Evolutionary conservation across 202 grass and related monocot genomes (phyloP), one percentile per base, ranked within the genome.

Genomic region (Thinopyrum obtusiflorum): DNA sequence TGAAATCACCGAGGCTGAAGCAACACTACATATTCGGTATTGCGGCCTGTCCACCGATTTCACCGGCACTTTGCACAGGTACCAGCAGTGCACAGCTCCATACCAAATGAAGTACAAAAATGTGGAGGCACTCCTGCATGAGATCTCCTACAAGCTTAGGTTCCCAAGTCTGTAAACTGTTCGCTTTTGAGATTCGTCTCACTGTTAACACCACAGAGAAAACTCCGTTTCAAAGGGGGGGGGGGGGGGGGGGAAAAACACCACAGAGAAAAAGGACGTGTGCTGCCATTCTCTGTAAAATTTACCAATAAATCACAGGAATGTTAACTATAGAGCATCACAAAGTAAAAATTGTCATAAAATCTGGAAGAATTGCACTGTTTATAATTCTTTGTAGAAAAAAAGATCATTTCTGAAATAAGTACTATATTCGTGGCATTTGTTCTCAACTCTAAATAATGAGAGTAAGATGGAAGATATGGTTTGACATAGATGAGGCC

Each of bases 1-100:
- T 98, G 39, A 89, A 89, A 90, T 92, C 91, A 69, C 78, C 94
- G 66, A 93, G 86, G 77, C 88, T 92, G 73, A 98, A 92, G 24
- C 96, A 98, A 82, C 88, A 91, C 4, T 91, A 66, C 77, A 29
- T 36, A 64, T 95, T 92, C 0, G 78, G 86, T 1, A 84, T 92
- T 2, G 88, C 47, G 86, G 93, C n/a, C 7, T 92, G 12, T 95
- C 90, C 65, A 90, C 90, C 2, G 93, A 95, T 88, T 95, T 95
- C 81, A 89, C 86, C 1, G 88, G 93, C 42, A 89, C 86, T 36
- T 33, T 95, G 55, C 86, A 90, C 76, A 83, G 42, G 72, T 95
- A 90, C 85, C 88, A 95, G 15, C 73, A 87, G 20, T 92, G 93
- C 86, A 81, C 86, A 46, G 46, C 67, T 33, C 83, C 89, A 28